phyloP scores from a whole-genome alignment of 1,284 basidiomycete genomes.

The Moesziomyces aphidis region DNA sequence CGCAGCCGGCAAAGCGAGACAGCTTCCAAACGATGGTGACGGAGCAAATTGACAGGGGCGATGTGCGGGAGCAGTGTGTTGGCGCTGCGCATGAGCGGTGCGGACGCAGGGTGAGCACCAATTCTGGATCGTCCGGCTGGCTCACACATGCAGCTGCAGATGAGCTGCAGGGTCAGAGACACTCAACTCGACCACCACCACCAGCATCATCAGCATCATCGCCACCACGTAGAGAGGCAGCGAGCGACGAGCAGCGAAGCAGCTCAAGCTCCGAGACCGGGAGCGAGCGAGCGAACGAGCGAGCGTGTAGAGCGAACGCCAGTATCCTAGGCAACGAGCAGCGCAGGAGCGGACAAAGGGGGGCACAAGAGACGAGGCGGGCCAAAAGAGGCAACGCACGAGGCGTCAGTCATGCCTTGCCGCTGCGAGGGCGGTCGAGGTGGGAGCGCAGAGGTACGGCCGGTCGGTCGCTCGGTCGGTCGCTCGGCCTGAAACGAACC shows the following conservation, averaged over 20 bases:
- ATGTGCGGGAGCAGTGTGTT: not conserved
- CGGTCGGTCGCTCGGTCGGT: too few relatives aligned
- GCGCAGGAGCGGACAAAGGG: too few relatives aligned
- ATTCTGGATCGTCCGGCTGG: constrained; percentile 13
- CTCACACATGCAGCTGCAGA: constrained; percentile 16
- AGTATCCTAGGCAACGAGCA: too few relatives aligned
- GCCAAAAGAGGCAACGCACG: not conserved
- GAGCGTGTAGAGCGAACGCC: not conserved
- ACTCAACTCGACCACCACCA: not conserved
- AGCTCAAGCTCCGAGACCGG: not conserved
- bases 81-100: not conserved
- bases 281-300: constrained; percentile 2
- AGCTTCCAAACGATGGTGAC: constrained; percentile 25
- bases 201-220: too few relatives aligned
- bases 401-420: not conserved
- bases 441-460: too few relatives aligned
- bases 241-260: too few relatives aligned
- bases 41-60: constrained; percentile 12
- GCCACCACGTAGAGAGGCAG: not conserved
- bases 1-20: constrained; percentile 34
- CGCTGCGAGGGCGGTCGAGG: too few relatives aligned
- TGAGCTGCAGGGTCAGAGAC: constrained; percentile 28
- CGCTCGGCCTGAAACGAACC: constrained; percentile 1
- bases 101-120: constrained; percentile 10
- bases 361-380: too few relatives aligned